Base-by-base conservation (phyloP, 1,284 basidiomycete genomes). In the Papiliotrema laurentii region DNA sequence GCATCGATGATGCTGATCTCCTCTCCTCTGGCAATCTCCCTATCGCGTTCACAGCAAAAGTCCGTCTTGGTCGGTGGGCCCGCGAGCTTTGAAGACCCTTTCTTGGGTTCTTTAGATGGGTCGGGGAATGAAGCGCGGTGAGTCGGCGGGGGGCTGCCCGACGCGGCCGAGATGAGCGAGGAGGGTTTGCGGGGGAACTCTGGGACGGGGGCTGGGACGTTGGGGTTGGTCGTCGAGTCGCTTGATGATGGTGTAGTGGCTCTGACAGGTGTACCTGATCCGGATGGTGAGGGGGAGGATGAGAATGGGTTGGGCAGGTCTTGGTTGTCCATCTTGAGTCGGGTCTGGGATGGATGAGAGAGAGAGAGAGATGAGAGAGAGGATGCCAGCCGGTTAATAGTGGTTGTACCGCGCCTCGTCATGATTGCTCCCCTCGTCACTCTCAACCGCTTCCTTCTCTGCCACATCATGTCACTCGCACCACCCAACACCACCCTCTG, bases 1-100 rank as follows among this genome's bases (percentile, higher is more conserved):
- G 94, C 94, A 69, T 98, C 94, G 39, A 85, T 80, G 62, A 97
- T 94, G 50, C 58, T 55, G 37, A 75, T 67, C 50, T 73, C 68
- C 28, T 66, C 69, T 0, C 71, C 73, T 16, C 60, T 54, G 10
- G 55, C 47, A 43, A 72, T 68, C 50, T 71, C 66, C 25, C 63
- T 64, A 50, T 73, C 72, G 46, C 63, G 52, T 25, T 66, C 69
- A 54, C 72, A 74, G 59, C 72, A 74, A 47, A 59, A 68, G 21
- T 66, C 72, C 22, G 56, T 57, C 53, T 73, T 73, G 14, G 61
- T 58, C 45, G 63, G 61, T 2, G 71, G 71, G 4, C 71, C 71
- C 4, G 60, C 58, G n/a, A 69, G 54, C 13, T 58, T 54, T 18
- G 54, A 53, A 19, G 56, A 36, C 5, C 62, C 64, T 7, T 54